phyloP scores from a whole-genome alignment of 495 filamentous ascomycete species.

The Penicillium manginii region DNA sequence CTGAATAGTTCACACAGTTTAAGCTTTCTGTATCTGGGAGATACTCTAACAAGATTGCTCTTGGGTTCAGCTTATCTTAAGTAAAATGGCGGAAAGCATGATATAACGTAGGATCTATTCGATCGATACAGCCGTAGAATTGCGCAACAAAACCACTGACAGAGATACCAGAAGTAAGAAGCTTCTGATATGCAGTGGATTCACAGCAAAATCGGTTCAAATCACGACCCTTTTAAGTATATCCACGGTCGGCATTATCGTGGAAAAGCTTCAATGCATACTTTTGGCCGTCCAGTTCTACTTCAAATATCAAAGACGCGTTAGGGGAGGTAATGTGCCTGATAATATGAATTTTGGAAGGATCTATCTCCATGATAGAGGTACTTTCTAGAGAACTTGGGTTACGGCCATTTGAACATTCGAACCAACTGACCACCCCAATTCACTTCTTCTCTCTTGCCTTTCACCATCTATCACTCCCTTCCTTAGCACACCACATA shows the following conservation, averaged over 20 bases:
- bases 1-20: neutral
- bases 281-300: too few species aligned
- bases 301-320: too few species aligned
- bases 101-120: neutral
- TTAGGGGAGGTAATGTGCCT: too few species aligned
- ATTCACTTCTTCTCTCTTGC: too few species aligned
- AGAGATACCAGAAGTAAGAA: neutral
- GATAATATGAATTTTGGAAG: too few species aligned
- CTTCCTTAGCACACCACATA: too few species aligned
- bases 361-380: too few species aligned
- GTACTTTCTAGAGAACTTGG: too few species aligned
- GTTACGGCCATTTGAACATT: too few species aligned
- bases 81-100: neutral
- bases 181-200: neutral
- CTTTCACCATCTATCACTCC: too few species aligned
- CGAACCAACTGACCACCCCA: too few species aligned
- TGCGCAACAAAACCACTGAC: neutral
- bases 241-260: neutral
- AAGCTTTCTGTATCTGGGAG: neutral
- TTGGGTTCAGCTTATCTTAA: neutral
- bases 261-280: neutral
- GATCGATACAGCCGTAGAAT: slow-evolving; percentile 1
- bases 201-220: neutral
- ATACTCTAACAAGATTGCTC: neutral
- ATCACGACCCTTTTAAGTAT: neutral